These are phyloP conservation scores for Penicillium paneum DNA, from an alignment of 2,329 filamentous ascomycete genomes.

Conservation along the genomic window DNA sequence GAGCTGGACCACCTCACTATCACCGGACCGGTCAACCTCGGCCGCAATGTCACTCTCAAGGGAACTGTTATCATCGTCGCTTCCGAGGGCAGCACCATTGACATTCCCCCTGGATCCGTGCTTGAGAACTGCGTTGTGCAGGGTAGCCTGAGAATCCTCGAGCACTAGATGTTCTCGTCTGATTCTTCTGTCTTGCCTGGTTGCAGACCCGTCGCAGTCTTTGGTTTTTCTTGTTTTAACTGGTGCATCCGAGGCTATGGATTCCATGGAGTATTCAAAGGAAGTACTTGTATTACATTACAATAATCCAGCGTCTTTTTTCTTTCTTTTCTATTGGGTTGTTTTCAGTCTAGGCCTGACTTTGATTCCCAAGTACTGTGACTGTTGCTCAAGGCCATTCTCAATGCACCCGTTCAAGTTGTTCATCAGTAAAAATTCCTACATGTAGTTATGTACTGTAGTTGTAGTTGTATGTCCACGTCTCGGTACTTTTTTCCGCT, in stretches of 20 bases:
- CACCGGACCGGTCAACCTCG: conserved; percentile 94
- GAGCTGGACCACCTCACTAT: conserved; percentile 78
- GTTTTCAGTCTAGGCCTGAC: conserved; percentile 12
- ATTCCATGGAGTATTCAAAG: conserved; percentile 26
- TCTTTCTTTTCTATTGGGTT: conserved; percentile 11
- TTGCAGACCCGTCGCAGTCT: background rate
- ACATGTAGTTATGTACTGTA: background rate
- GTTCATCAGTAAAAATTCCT: background rate
- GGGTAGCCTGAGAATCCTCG: conserved; percentile 77
- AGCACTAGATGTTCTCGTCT: conserved; percentile 53
- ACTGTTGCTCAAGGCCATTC: conserved; percentile 10
- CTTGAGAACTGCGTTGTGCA: conserved; percentile 99
- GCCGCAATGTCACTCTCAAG: conserved; percentile 92
- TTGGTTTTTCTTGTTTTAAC: conserved; percentile 13
- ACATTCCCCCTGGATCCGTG: conserved; percentile 93
- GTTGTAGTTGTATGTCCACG: too few species aligned
- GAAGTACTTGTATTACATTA: conserved; percentile 29
- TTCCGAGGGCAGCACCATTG: conserved; percentile 95
- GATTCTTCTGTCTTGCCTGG: background rate
- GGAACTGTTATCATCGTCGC: conserved; percentile 98
- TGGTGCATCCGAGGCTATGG: conserved; percentile 28
- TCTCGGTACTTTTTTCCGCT: background rate
- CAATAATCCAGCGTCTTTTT: conserved; percentile 29
- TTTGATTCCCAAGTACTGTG: conserved; percentile 17
- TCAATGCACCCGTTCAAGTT: conserved; percentile 14